Percentiles rank a stretch among this genome's conserved stretches.
phyloP scores from a whole-genome alignment of 768 basidiomycete species.

The Pluteus cervinus region DNA sequence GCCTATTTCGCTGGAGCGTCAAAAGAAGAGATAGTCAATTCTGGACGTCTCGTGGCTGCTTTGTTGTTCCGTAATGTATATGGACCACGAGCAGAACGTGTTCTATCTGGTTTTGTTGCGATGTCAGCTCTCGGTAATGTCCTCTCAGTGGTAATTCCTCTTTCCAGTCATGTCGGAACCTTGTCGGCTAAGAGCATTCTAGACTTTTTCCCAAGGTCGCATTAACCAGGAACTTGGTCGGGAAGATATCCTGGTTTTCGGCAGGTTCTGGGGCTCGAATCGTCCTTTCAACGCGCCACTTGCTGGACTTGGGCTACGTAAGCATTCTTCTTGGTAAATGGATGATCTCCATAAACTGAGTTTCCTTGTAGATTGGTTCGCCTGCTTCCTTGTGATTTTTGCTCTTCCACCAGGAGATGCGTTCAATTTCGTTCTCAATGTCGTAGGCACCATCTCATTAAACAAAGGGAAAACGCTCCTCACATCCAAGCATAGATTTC shows the following conservation, averaged over 20 bases:
- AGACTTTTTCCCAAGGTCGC: constrained; percentile 25
- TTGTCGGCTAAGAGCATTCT: not conserved
- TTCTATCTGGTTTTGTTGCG: constrained; percentile 32
- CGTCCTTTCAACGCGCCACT: constrained; percentile 58
- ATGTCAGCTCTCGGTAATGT: constrained; percentile 57
- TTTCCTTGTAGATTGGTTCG: constrained; percentile 22
- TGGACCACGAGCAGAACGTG: constrained; percentile 45
- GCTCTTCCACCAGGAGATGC: constrained; percentile 58
- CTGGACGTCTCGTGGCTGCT: constrained; percentile 58
- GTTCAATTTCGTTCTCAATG: constrained; percentile 56
- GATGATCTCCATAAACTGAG: not conserved
- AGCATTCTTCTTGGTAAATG: constrained; percentile 7
- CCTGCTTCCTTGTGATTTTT: constrained; percentile 31
- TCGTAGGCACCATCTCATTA: constrained; percentile 27
- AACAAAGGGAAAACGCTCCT: not conserved
- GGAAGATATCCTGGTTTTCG: constrained; percentile 56
- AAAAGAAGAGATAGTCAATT: constrained; percentile 53
- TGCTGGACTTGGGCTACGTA: constrained; percentile 49
- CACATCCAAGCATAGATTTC: constrained; percentile 21
- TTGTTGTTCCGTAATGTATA: constrained; percentile 64
- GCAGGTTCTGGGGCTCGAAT: constrained; percentile 55
- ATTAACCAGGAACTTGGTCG: constrained; percentile 61
- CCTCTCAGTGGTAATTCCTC: constrained; percentile 33
- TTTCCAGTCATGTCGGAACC: constrained; percentile 3
- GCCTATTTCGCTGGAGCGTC: constrained; percentile 67